phyloP scores from a whole-genome alignment of 306 rosid genomes.

The Citrullus mucosospermus region DNA sequence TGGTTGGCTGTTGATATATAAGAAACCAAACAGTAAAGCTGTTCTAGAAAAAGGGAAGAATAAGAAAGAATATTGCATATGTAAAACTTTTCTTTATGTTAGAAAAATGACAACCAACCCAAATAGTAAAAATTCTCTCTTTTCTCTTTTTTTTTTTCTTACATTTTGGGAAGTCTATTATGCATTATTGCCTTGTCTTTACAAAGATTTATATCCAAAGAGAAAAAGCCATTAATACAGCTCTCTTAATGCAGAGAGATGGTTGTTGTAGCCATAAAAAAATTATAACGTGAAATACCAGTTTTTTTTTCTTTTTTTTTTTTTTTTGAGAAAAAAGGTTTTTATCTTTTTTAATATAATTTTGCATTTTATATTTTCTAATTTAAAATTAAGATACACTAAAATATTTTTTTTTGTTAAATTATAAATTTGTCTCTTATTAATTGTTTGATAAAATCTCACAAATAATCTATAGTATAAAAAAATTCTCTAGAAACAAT shows the following conservation, averaged over 20 bases:
- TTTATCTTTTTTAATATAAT: no score
- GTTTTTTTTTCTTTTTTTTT: no score
- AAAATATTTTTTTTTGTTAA: no score
- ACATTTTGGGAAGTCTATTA: not conserved
- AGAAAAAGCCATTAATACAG: not conserved
- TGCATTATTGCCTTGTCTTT: not conserved
- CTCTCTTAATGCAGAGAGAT: not conserved
- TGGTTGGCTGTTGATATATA: no score
- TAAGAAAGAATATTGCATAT: not conserved
- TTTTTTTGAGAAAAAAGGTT: no score
- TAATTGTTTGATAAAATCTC: no score
- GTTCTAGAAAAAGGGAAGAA: not conserved
- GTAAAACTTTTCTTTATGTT: not conserved
- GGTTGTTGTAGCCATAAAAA: not conserved
- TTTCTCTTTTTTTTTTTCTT: not conserved
- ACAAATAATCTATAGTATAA: no score
- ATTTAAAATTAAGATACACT: no score
- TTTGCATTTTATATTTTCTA: no score
- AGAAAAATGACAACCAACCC: conserved; percentile 30
- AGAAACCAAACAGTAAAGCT: not conserved
- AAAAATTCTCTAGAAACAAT: no score
- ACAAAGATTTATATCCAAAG: not conserved
- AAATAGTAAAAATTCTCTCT: not conserved
- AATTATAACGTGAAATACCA: no score
- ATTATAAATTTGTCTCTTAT: no score